Evolutionary conservation across 148 eudicot species (phyloP).

Genomic region (Diospyros lotus): DNA sequence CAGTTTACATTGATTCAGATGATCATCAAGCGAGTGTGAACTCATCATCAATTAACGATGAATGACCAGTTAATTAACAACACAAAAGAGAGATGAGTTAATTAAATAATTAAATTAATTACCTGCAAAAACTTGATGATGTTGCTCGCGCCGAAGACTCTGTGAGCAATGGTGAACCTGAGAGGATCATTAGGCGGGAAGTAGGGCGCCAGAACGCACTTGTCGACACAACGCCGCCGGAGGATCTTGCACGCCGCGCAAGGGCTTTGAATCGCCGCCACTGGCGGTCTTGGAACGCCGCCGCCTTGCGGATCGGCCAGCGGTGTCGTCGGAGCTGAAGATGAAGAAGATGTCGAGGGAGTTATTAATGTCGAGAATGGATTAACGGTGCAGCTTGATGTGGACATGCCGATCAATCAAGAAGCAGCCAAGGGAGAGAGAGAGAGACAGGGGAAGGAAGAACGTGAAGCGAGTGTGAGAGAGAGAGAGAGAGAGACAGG

Average conservation of each 20-base stretch:
- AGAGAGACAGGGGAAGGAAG: background rate
- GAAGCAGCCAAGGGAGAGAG: background rate
- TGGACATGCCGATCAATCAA: background rate
- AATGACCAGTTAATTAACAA: no score
- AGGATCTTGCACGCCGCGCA: no score
- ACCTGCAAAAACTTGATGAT: constrained; percentile 73
- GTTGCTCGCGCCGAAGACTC: constrained; percentile 74
- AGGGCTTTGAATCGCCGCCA: no score
- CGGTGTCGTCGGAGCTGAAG: constrained; percentile 36
- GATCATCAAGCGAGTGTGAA: no score
- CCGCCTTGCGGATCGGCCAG: no score
- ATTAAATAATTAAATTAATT: background rate
- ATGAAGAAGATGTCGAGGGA: constrained; percentile 39
- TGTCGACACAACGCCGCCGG: no score
- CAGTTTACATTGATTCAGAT: no score
- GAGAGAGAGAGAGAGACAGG: background rate
- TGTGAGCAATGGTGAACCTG: constrained; percentile 68
- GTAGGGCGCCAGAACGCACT: constrained; percentile 42
- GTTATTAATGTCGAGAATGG: constrained; percentile 72
- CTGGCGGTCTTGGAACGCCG: no score
- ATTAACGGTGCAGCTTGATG: constrained; percentile 31
- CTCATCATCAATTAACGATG: no score
- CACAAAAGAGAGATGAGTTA: no score
- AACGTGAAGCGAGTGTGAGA: background rate
- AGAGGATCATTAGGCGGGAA: constrained; percentile 69